Conservation (phyloP, 2,329 filamentous ascomycete genomes). For the Exophiala alcalophila region DNA sequence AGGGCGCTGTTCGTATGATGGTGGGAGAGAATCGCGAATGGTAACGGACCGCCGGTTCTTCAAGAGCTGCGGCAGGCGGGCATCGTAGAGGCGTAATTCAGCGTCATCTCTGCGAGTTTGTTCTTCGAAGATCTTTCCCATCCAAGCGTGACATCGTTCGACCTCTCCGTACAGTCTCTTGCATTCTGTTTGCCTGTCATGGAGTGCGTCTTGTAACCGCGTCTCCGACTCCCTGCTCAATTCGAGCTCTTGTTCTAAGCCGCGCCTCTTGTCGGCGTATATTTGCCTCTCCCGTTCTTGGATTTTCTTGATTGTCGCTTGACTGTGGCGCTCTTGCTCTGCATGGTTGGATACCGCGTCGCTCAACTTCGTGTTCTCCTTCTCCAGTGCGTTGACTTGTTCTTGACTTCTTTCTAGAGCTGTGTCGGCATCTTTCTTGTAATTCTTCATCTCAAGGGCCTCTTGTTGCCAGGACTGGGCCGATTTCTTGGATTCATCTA, state of each 20-base stretch:
- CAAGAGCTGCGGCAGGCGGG: background rate
- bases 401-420: background rate
- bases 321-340: background rate
- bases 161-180: background rate
- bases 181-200: slow-evolving; percentile 2
- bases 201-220: background rate
- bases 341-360: no score
- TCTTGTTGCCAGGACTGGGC: slow-evolving; percentile 1
- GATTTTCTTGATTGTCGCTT: background rate
- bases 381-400: background rate
- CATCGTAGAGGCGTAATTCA: slow-evolving; percentile 8
- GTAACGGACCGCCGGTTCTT: background rate
- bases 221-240: background rate
- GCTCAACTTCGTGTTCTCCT: background rate
- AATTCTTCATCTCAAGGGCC: background rate
- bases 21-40: background rate
- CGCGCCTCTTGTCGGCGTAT: background rate
- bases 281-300: slow-evolving; percentile 1
- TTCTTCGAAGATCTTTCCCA: slow-evolving; percentile 7
- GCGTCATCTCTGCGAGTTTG: slow-evolving; percentile 8
- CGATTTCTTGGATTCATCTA: background rate
- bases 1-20: background rate
- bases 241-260: background rate
- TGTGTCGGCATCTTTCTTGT: background rate
- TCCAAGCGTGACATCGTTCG: slow-evolving; percentile 1